These are phyloP conservation scores for Knufia fluminis DNA, from an alignment of 2,329 filamentous ascomycete genomes.

Conservation along the genomic window DNA sequence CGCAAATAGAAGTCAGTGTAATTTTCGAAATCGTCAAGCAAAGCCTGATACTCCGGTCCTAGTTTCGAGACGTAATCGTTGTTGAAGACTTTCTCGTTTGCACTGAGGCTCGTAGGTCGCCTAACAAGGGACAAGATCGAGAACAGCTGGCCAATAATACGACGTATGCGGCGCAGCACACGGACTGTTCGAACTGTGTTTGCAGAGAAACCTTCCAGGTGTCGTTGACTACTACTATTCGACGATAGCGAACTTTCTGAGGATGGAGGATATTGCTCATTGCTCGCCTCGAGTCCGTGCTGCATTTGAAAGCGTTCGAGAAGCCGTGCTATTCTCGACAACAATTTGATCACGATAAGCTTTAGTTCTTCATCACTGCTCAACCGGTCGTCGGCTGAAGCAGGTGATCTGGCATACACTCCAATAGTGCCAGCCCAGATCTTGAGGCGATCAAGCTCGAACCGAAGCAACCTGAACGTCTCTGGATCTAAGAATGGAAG, in stretches of 20 bases:
- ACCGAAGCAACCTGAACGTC: not conserved
- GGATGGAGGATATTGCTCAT: not conserved
- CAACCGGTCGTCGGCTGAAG: not conserved
- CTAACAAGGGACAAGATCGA: not conserved
- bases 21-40: not conserved
- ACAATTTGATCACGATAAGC: not conserved
- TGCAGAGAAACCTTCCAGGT: not conserved
- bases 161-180: not conserved
- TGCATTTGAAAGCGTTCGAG: not conserved
- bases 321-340: not conserved
- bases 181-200: not conserved
- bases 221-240: not conserved
- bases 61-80: not conserved
- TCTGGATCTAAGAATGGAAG: not conserved
- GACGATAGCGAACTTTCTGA: not conserved
- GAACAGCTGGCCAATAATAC: not conserved
- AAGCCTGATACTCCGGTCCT: not conserved
- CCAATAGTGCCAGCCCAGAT: slow-evolving; percentile 2
- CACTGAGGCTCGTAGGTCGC: not conserved
- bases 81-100: slow-evolving; percentile 3
- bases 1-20: not conserved
- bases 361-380: not conserved
- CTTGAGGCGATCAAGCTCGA: not conserved
- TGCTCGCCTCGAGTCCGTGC: not conserved
- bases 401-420: not conserved